Base-by-base conservation (phyloP, 768 basidiomycete species). In the Boletus reticuloceps region DNA sequence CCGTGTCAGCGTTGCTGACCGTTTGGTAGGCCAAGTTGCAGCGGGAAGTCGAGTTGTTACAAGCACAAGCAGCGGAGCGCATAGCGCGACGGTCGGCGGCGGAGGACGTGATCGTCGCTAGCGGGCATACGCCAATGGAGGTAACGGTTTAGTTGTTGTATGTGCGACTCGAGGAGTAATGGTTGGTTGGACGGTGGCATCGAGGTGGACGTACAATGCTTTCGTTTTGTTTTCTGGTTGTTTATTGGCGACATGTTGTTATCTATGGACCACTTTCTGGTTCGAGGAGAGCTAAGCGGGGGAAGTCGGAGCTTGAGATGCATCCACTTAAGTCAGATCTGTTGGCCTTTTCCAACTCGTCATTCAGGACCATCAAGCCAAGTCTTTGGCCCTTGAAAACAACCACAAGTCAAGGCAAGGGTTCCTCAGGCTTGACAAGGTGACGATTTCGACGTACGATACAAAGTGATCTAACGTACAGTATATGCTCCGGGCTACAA, bases 11-110 rank as follows among this genome's bases (percentile, higher is more conserved):
- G 17, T 50, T 22, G 14, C 60, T 56, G 40, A 50, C 38, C 13
- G 47, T 41, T 42, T 17, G 39, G 13, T 49, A 88, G 88, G 74
- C 75, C 16, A 84, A 82, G 58, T 69, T 89, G 31, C 75, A 78
- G 53, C 74, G 74, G 20, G 88, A 89, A 55, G 75, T 90, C 37
- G 82, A 82, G 42, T 71, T 71, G 5, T 70, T 90, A 22, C 75
- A 82, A 58, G 67, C 75, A 10, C 80, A 75, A 55, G 76, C 80
- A 25, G 80, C 74, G 0, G 77, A 77, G 53, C 75, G 81, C 42
- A 70, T 62, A 53, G 73, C 75, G 29, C 69, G 67, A 27, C 64
- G 67, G 43, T 60, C 58, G 2, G 68, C 68, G 1, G 67, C 64
- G 6, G 65, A 65, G 27, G 67, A 68, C 7, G 64, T 69, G 29